Base-by-base conservation (phyloP, 257 asterid genomes). In the Eucommia ulmoides region DNA sequence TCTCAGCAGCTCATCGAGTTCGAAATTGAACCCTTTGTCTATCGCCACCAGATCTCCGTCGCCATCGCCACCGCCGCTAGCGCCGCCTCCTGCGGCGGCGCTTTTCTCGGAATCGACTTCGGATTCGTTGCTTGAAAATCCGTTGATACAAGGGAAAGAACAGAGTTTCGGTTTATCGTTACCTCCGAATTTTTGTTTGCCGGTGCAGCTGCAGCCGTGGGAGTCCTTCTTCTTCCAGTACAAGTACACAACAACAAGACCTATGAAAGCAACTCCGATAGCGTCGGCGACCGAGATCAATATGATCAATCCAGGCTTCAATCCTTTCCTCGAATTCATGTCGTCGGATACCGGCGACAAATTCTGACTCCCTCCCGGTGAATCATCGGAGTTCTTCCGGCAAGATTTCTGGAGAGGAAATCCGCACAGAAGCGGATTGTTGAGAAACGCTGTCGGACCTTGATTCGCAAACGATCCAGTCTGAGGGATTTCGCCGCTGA, bases 21-120 rank as follows among this genome's bases (percentile, higher is more conserved):
- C 96, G 47, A 79, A 80, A 61, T 51, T 86, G 38, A 91, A 91
- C 47, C 98, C 98, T 45, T 81, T 91, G 65, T 91, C 98, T 45
- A 91, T 74, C 1, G 96, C 94, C 57, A 91, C 96, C 5, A 91
- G 77, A 65, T 86, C 92, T 3, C 96, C 98, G 58, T 85, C 93
- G 10, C 81, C 82, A 17, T 84, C 79, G 44, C 84, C 70, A 58
- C 45, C 54, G 21, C 74, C 75, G 10, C 95, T 79, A 53, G 85
- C 66, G 41, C 72, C 64, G 46, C 72, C 72, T 20, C 68, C 72
- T 42, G 72, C 84, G 7, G 70, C 75, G 20, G 66, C 70, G 0
- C 89, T 83, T 74, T 91, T 86, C 7, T 91, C 98, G 0, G 96
- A 91, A 55, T 71, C 96, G 57, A 69, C 56, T 16, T 89, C 98